Percentiles rank a stretch among this genome's conserved stretches.
Evolutionary conservation across 2,329 filamentous ascomycete species (phyloP).

Genomic region (Sphaerulina populicola): DNA sequence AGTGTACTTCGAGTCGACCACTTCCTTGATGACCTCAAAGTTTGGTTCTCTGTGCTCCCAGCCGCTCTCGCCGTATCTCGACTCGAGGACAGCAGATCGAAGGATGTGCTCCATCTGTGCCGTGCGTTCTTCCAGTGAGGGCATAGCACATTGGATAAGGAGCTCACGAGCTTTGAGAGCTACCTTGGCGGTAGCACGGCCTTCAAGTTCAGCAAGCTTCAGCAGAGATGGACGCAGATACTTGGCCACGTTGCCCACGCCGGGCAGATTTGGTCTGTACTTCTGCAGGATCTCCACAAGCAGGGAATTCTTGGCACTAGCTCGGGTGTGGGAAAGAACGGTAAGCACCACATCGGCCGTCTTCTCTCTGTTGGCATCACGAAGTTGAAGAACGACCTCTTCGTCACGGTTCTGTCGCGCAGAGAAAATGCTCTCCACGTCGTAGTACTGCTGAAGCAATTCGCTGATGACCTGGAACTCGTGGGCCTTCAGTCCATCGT

Average conservation of each 20-base stretch:
- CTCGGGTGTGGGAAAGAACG: slow-evolving; percentile 86
- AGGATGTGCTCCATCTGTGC: slow-evolving; percentile 98
- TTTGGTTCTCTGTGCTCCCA: slow-evolving; percentile 94
- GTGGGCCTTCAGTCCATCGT: slow-evolving; percentile 80
- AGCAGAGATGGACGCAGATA: slow-evolving; percentile 75
- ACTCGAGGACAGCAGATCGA: slow-evolving; percentile 88
- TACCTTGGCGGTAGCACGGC: slow-evolving; percentile 80
- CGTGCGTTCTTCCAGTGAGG: slow-evolving; percentile 88
- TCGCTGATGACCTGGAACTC: slow-evolving; percentile 75
- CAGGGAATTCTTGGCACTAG: slow-evolving; percentile 88
- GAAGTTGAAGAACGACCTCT: slow-evolving; percentile 83
- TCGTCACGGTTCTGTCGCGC: slow-evolving; percentile 79
- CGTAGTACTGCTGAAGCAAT: slow-evolving; percentile 72
- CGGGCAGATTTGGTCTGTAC: slow-evolving; percentile 90
- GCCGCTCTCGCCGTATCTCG: slow-evolving; percentile 92
- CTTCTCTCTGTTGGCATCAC: slow-evolving; percentile 94
- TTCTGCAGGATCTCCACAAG: slow-evolving; percentile 84
- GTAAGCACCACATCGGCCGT: slow-evolving; percentile 75
- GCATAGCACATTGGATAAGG: slow-evolving; percentile 92
- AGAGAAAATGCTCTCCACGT: slow-evolving; percentile 80
- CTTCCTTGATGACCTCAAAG: slow-evolving; percentile 86
- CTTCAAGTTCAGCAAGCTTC: slow-evolving; percentile 84
- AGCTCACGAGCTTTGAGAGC: slow-evolving; percentile 95
- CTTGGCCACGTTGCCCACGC: slow-evolving; percentile 78
- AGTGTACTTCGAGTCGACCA: slow-evolving; percentile 96